These are phyloP conservation scores for Schizothecium vesticola DNA, from an alignment of 495 filamentous ascomycete genomes.

Conservation along the genomic window DNA sequence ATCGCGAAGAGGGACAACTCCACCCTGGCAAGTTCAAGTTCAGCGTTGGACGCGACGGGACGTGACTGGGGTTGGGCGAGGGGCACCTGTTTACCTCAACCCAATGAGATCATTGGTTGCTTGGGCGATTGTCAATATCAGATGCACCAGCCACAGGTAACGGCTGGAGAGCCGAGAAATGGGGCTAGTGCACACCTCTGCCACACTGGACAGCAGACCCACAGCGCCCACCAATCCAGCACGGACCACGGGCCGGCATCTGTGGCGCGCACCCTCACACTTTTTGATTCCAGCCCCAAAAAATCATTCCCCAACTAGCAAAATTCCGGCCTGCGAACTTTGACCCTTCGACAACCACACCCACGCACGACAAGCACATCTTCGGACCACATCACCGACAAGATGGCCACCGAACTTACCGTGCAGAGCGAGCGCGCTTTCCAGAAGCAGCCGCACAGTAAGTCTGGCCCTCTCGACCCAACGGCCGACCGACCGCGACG, in stretches of 20 bases:
- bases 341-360: slow-evolving; percentile 15
- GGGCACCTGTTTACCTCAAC: slow-evolving; percentile 14
- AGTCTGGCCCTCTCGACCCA: slow-evolving; percentile 16
- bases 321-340: slow-evolving; percentile 23
- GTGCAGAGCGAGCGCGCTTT: slow-evolving; percentile 97
- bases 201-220: background rate
- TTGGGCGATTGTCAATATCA: slow-evolving; percentile 5
- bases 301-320: slow-evolving; percentile 27
- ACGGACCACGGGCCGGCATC: slow-evolving; percentile 18
- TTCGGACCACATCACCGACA: slow-evolving; percentile 51
- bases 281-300: slow-evolving; percentile 24
- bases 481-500: background rate
- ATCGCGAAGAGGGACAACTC: background rate
- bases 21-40: background rate
- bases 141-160: background rate
- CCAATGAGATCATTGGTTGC: background rate
- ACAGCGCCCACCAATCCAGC: background rate
- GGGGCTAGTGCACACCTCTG: background rate
- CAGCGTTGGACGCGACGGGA: slow-evolving; percentile 8
- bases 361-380: slow-evolving; percentile 23
- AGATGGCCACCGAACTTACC: slow-evolving; percentile 96
- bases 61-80: background rate
- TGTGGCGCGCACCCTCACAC: slow-evolving; percentile 33
- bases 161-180: background rate
- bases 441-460: slow-evolving; percentile 96